phyloP scores from a whole-genome alignment of 2,329 filamentous ascomycete genomes.

The Aspergillus alliaceus region DNA sequence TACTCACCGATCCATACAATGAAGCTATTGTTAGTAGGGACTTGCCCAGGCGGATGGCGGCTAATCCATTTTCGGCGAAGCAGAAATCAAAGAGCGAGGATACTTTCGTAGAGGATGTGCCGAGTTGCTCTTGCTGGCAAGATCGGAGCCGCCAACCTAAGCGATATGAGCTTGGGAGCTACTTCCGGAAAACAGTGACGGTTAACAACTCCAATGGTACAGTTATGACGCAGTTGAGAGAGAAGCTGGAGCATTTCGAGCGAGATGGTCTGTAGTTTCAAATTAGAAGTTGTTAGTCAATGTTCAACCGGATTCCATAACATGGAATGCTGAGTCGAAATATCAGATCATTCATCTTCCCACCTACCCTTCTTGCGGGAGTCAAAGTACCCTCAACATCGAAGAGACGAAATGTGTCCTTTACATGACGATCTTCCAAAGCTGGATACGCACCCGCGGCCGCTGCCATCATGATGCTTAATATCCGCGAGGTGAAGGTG shows the following conservation, averaged over 20 bases:
- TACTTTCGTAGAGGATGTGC: slow-evolving; percentile 66
- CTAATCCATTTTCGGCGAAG: slow-evolving; percentile 96
- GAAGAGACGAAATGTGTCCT: slow-evolving; percentile 93
- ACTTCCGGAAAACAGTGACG: neutral
- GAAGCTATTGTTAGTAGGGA: slow-evolving; percentile 79
- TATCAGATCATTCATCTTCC: neutral
- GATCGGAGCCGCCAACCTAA: slow-evolving; percentile 80
- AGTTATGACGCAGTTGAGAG: slow-evolving; percentile 68
- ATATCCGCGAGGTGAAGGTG: too few species aligned
- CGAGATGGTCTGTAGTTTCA: slow-evolving; percentile 57
- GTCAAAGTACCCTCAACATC: slow-evolving; percentile 95
- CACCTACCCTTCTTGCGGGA: slow-evolving; percentile 67
- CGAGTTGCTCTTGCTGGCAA: slow-evolving; percentile 90
- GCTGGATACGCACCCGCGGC: slow-evolving; percentile 60
- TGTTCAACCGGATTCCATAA: neutral
- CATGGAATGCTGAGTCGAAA: neutral
- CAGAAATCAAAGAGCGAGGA: slow-evolving; percentile 92
- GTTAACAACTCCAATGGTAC: slow-evolving; percentile 35
- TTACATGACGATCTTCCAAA: slow-evolving; percentile 78
- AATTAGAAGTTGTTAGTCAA: neutral
- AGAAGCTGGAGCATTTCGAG: slow-evolving; percentile 84
- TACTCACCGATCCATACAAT: slow-evolving; percentile 89
- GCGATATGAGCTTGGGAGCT: slow-evolving; percentile 16
- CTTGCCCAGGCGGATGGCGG: slow-evolving; percentile 79
- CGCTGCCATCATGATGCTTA: slow-evolving; percentile 30